These are phyloP conservation scores for Crucihimalaya himalaica DNA, from an alignment of 345 rosid genomes.

Conservation along the genomic window DNA sequence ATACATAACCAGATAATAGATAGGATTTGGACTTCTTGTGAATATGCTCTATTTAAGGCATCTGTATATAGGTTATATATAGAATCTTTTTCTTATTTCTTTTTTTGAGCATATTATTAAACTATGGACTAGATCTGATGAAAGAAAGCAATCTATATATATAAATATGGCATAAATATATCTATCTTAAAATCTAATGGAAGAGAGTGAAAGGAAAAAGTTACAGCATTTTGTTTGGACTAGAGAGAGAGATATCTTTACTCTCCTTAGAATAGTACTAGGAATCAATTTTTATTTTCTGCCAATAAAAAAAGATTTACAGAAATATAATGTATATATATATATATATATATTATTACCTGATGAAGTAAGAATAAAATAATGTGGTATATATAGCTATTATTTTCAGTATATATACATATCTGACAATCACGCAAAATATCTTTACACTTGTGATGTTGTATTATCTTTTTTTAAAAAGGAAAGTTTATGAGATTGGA, in stretches of 20 bases:
- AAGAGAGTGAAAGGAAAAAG: slow-evolving; percentile 38
- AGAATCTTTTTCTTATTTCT: slow-evolving; percentile 25
- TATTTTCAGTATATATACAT: neutral
- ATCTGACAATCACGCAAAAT: neutral
- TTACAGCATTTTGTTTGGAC: slow-evolving; percentile 39
- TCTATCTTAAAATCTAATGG: slow-evolving; percentile 30
- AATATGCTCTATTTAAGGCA: slow-evolving; percentile 38
- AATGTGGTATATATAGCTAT: slow-evolving; percentile 9
- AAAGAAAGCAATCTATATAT: slow-evolving; percentile 22
- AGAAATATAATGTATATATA: neutral
- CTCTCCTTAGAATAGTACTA: slow-evolving; percentile 43
- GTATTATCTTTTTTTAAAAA: neutral
- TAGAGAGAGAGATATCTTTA: slow-evolving; percentile 10
- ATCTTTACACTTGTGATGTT: neutral
- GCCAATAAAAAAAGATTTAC: neutral
- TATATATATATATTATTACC: neutral
- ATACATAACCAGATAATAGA: slow-evolving; percentile 25
- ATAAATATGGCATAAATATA: slow-evolving; percentile 1
- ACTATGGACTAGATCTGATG: slow-evolving; percentile 39
- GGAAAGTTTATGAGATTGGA: slow-evolving; percentile 29
- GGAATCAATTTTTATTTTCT: slow-evolving; percentile 36
- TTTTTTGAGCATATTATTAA: slow-evolving; percentile 32
- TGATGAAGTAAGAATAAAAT: slow-evolving; percentile 31
- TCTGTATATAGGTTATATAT: slow-evolving; percentile 26
- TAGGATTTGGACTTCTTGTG: slow-evolving; percentile 19